Evolutionary conservation across 305 asterid genomes (phyloP), one percentile per base, ranked within the genome.

Genomic region (Fraxinus angustifolia): DNA sequence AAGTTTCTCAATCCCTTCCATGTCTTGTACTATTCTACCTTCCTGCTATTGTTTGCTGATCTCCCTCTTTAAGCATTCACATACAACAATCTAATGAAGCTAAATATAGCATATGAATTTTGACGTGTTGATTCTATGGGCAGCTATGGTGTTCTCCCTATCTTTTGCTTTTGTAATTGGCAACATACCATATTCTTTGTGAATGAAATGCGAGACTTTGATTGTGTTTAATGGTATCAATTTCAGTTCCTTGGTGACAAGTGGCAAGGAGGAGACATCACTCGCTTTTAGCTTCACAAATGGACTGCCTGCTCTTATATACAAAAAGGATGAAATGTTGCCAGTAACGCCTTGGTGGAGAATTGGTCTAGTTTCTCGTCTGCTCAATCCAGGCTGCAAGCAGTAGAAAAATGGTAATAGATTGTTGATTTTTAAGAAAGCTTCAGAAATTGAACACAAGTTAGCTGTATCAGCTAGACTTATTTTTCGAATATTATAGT

Each of bases 321-420:
- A 89, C 84, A 84, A 73, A 82, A 92, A 91, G 83, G 88, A 81
- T 3, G 91, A 83, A 81, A 35, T 86, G 28, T 48, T 90, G 7
- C 3, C 88, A 8, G 90, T 88, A 84, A 92, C 95, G 45, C 95
- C 97, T 1, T 93, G 97, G 98, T 93, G 97, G 99, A 92, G 77
- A 85, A 88, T 86, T 82, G 97, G 97, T 8, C 78, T 87, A 36
- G 85, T 88, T 77, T 89, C 97, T 75, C 90, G 87, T 83, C 78
- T 92, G 35, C 87, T 91, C 87, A 85, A 84, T 79, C 88, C 82
- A 78, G 85, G 79, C 33, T 67, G 81, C 78, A 84, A 89, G 80
- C 82, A 84, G 83, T 88, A 85, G 84, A 81, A 30, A 31, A 26
- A 73, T 8, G 38, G 33, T 19, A 60, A 78, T 78, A 34, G 76